These are phyloP conservation scores for Fusarium sublunatum DNA, from an alignment of 2,329 filamentous ascomycete genomes.

Conservation along the genomic window DNA sequence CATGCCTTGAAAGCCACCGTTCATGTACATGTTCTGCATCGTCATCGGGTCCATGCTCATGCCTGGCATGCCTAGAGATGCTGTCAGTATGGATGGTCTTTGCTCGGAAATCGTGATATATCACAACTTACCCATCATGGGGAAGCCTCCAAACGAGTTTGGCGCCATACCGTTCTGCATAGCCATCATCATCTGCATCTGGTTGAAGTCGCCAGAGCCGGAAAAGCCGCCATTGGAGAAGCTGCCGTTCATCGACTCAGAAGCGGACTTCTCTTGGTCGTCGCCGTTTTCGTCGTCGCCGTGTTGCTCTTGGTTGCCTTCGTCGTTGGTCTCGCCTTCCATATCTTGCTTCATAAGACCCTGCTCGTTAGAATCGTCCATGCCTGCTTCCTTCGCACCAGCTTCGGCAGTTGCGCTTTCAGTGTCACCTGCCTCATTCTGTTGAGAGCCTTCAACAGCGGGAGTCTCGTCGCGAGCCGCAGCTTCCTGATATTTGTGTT, in stretches of 20 bases:
- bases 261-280: slow-evolving; percentile 50
- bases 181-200: slow-evolving; percentile 85
- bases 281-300: slow-evolving; percentile 48
- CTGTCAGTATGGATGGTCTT: slow-evolving; percentile 46
- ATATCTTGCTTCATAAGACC: slow-evolving; percentile 33
- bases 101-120: background rate
- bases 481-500: slow-evolving; percentile 10
- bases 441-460: slow-evolving; percentile 7
- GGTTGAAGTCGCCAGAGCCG: slow-evolving; percentile 74
- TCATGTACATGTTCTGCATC: slow-evolving; percentile 84
- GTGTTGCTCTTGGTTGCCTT: slow-evolving; percentile 45
- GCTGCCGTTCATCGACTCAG: slow-evolving; percentile 56
- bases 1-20: slow-evolving; percentile 81
- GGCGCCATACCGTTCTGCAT: slow-evolving; percentile 75
- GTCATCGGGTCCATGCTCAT: slow-evolving; percentile 87
- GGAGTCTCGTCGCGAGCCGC: slow-evolving; percentile 6
- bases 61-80: slow-evolving; percentile 74
- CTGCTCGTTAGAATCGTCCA: slow-evolving; percentile 38
- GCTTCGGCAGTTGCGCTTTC: slow-evolving; percentile 26
- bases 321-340: slow-evolving; percentile 39
- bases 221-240: slow-evolving; percentile 70
- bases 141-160: slow-evolving; percentile 67
- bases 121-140: slow-evolving; percentile 85
- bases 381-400: slow-evolving; percentile 27
- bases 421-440: slow-evolving; percentile 29